Evolutionary conservation across 1,284 basidiomycete genomes (phyloP).

Genomic region (Cryptococcus wingfieldii): DNA sequence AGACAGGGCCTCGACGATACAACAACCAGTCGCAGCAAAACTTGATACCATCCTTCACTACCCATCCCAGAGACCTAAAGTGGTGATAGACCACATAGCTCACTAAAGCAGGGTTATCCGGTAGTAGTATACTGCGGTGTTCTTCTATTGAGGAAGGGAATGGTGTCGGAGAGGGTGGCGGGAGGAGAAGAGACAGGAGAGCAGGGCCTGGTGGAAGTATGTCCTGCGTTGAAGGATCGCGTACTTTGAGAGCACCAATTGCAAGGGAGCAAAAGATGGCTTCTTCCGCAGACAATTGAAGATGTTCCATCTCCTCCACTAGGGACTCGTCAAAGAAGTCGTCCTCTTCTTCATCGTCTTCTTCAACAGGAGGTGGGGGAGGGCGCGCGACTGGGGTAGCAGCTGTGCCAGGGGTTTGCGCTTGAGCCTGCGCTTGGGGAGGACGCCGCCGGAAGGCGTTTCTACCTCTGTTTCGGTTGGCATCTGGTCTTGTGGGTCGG

Average conservation of each 20-base stretch:
- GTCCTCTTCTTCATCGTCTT: conserved; percentile 44
- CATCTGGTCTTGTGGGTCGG: conserved; percentile 44
- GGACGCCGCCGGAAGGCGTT: conserved; percentile 37
- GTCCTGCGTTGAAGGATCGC: conserved; percentile 50
- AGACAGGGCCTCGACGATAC: conserved; percentile 92
- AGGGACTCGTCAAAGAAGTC: conserved; percentile 54
- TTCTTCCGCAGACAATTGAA: conserved; percentile 87
- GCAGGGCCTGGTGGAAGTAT: conserved; percentile 51
- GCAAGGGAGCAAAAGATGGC: conserved; percentile 86
- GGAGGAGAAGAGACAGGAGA: conserved; percentile 48
- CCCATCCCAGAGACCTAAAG: conserved; percentile 96
- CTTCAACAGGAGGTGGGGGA: conserved; percentile 5
- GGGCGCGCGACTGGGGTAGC: not conserved
- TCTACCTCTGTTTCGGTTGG: conserved; percentile 42
- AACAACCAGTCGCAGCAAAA: conserved; percentile 94
- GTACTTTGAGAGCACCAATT: conserved; percentile 75
- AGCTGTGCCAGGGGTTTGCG: not conserved
- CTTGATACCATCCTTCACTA: conserved; percentile 91
- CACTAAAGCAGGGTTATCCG: conserved; percentile 88
- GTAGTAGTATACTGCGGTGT: conserved; percentile 15
- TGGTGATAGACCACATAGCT: conserved; percentile 92
- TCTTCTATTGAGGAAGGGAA: not conserved
- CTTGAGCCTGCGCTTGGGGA: conserved; percentile 8
- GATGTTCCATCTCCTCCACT: conserved; percentile 73
- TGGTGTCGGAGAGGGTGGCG: conserved; percentile 37